phyloP scores from a whole-genome alignment of 139 green algal species.

The Asterochloris erici region DNA sequence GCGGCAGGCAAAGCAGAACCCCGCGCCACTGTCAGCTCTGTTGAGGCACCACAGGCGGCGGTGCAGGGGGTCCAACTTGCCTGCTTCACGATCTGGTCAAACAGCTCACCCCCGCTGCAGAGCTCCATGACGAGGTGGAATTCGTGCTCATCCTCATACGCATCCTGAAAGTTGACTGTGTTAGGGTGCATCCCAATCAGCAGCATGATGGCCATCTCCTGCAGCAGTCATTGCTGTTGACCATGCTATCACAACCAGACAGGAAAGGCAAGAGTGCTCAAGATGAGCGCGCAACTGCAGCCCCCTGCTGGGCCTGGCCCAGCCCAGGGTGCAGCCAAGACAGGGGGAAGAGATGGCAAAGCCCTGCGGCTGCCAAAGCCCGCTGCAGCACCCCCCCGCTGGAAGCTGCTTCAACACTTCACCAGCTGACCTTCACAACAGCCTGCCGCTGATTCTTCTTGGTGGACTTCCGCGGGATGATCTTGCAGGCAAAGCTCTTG shows the following conservation, averaged over 20 bases:
- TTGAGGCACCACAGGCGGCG: background rate
- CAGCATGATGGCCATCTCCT: conserved; percentile 11
- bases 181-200: background rate
- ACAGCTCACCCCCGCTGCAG: conserved; percentile 55
- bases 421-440: background rate
- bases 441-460: background rate
- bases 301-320: background rate
- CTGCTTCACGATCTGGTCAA: conserved; percentile 70
- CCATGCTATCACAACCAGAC: too few relatives aligned
- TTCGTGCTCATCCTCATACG: background rate
- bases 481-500: conserved; percentile 12
- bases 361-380: too few relatives aligned
- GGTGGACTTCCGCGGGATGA: background rate
- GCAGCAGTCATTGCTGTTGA: background rate
- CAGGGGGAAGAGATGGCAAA: background rate
- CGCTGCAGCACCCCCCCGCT: too few relatives aligned
- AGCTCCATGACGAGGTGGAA: conserved; percentile 28
- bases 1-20: too few relatives aligned
- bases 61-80: background rate
- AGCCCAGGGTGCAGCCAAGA: background rate
- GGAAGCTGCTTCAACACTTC: too few relatives aligned
- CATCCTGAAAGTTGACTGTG: conserved; percentile 4
- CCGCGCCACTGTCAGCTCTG: background rate
- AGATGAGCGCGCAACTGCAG: background rate
- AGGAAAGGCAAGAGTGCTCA: background rate